Evolutionary conservation across 306 rosid genomes (phyloP), one percentile per base, ranked within the genome.

Genomic region (Trichosanthes cucumerina): DNA sequence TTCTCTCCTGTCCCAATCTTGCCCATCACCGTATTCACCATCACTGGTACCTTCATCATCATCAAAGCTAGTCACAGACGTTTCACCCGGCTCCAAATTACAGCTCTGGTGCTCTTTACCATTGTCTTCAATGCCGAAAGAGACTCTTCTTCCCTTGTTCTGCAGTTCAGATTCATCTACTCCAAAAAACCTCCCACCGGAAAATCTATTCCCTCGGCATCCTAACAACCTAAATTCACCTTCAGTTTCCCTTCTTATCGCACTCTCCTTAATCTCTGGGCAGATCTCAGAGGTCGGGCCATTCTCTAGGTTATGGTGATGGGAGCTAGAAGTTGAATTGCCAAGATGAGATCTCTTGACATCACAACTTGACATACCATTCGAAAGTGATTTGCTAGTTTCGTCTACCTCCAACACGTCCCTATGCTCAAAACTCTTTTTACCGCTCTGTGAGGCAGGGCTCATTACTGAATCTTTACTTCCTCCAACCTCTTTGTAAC

Each of bases 181-280:
- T 82, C 92, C 92, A 50, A 93, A 88, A 64, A 91, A 79, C 84
- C 98, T 90, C 69, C 90, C 90, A 79, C 90, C 94, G 53, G 80
- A 83, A 85, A 75, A 86, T 70, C 84, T 88, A 79, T 86, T 87
- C 80, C 92, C 94, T 80, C 98, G 86, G 80, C 97, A 79, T 83
- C 92, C 98, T 84, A 93, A 76, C 90, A 93, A 80, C 86, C 98
- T 87, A 79, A 88, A 92, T 54, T 93, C 97, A 68, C 98, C 96
- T 86, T 93, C 98, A 47, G 98, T 93, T 89, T 93, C 98, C 80
- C 98, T 88, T 82, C 97, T 83, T 83, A 93, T 93, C 71, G 98
- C 98, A 60, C 94, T 93, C 87, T 93, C 97, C 77, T 92, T 91
- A 43, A 89, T 59, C 79, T 87, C 97, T 12, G 81, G 1, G 47